Evolutionary conservation across 1,284 basidiomycete species (phyloP), one percentile per base, ranked within the genome.

Genomic region (Lentinula novae-zelandiae): DNA sequence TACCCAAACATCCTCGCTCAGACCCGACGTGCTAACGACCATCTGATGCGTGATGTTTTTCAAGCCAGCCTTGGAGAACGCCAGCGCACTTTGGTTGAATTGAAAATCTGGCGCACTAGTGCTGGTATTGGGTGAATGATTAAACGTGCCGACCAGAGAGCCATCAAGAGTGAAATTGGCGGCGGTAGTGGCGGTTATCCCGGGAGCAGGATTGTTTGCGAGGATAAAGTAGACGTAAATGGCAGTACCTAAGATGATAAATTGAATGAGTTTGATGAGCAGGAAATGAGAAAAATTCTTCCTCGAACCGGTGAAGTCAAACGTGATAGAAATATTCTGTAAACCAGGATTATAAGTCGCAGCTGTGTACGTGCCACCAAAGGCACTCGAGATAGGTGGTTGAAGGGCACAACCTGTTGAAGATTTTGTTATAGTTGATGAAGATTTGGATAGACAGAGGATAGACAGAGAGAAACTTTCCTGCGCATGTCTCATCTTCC

Each of bases 161-260:
- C 69, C 68, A 51, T 73, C 69, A 8, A 73, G 59, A n/a, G 63
- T 65, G 60, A 73, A 71, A 39, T 67, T 67, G 54, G 66, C 63
- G 17, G 71, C 67, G 3, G 70, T 69, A 15, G 57, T 60, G 6
- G 68, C 67, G 3, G 65, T 69, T 5, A 69, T 58, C 20, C 66
- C 61, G 34, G 52, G 33, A 22, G 40, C 60, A 36, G 51, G 50
- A 31, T 58, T 40, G 46, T 62, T 62, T n/a, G 57, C 57, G 33
- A 62, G 61, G 34, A 62, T 62, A 39, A 62, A 62, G 39, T 54
- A 62, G 12, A 62, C 36, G 42, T 62, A 58, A 27, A 62, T 44
- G 12, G 61, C 61, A 20, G 61, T 62, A n/a, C 61, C 61, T 62
- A 10, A 40, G n/a, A 31, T 36, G 7, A 31, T 40, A n/a, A 13